Evolutionary conservation across 2,329 filamentous ascomycete species (phyloP).

Genomic region (Botryosphaeria dothidea): DNA sequence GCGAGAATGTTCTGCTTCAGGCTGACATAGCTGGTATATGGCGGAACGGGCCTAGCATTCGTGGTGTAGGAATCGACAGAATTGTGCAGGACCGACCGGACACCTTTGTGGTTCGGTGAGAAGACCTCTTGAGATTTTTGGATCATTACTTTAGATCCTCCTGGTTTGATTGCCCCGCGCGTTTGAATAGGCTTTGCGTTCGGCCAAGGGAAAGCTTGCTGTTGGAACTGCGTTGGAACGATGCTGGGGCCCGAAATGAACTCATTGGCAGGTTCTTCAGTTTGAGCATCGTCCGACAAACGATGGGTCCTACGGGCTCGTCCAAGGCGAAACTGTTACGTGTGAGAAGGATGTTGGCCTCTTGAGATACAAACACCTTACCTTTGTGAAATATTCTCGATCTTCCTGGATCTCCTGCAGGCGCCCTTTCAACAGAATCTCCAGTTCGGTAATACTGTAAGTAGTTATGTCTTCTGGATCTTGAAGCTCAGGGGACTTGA

Average conservation of each 20-base stretch:
- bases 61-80: constrained; percentile 14
- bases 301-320: constrained; percentile 6
- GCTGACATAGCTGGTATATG: constrained; percentile 44
- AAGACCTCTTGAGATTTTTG: constrained; percentile 11
- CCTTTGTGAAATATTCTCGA: constrained; percentile 21
- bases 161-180: neutral
- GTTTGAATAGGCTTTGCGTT: neutral
- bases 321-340: neutral
- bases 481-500: neutral
- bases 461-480: neutral
- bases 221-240: neutral
- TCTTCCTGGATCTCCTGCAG: constrained; percentile 21
- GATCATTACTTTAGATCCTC: neutral
- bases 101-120: neutral
- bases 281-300: neutral
- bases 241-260: constrained; percentile 6
- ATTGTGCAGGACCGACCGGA: neutral
- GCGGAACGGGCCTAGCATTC: constrained; percentile 31
- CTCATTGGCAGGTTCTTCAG: neutral
- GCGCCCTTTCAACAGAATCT: neutral
- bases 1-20: constrained; percentile 44
- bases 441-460: neutral
- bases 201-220: constrained; percentile 1
- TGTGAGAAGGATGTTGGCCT: neutral
- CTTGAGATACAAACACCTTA: neutral